phyloP scores from a whole-genome alignment of 192 early-diverging fungal species.

The Backusella tarrabulga region DNA sequence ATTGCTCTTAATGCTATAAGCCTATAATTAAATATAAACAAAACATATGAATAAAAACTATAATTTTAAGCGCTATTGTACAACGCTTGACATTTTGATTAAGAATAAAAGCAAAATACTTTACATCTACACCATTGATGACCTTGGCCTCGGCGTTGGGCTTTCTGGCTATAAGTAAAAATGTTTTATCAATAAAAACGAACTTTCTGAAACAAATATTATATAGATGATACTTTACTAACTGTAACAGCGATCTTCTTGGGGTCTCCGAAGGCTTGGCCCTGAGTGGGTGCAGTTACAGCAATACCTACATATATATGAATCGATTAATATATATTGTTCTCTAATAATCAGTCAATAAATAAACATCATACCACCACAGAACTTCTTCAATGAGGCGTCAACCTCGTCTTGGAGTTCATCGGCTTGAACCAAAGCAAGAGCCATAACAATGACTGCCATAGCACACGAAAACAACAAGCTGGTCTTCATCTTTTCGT shows the following conservation, averaged over 20 bases:
- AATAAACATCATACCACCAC: conserved; percentile 19
- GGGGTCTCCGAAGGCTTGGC: conserved; percentile 15
- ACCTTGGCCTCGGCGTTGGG: conserved; percentile 32
- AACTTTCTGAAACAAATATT: neutral
- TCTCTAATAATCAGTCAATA: neutral
- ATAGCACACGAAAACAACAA: conserved; percentile 17
- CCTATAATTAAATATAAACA: conserved; percentile 12
- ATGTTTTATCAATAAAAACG: neutral
- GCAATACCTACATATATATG: conserved; percentile 15
- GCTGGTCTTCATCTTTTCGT: conserved; percentile 26
- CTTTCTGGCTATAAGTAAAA: conserved; percentile 21
- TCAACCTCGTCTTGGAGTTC: conserved; percentile 30
- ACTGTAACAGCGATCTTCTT: conserved; percentile 29
- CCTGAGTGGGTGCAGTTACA: conserved; percentile 20
- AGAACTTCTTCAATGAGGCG: conserved; percentile 31
- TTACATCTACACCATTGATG: conserved; percentile 33
- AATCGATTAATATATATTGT: neutral
- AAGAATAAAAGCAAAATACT: neutral
- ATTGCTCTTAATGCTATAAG: conserved; percentile 26
- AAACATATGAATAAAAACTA: neutral
- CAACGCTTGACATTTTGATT: neutral
- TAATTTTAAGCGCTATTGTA: neutral
- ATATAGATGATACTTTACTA: conserved; percentile 21
- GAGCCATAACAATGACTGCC: conserved; percentile 11
- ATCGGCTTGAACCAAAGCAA: conserved; percentile 25